Base-by-base conservation (phyloP, 2,329 filamentous ascomycete species). In the Stagonosporopsis rhizophila region DNA sequence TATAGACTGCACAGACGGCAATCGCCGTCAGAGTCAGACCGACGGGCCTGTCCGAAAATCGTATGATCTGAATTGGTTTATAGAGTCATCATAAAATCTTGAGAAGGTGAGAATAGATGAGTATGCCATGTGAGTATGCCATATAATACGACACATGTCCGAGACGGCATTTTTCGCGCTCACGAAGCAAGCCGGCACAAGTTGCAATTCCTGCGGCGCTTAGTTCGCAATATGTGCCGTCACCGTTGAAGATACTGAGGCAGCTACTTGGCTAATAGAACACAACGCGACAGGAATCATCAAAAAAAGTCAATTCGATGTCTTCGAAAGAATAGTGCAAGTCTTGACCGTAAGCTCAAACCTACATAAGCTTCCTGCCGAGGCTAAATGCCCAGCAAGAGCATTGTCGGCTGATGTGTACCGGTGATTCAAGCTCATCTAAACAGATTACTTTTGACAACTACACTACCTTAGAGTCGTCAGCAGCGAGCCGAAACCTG, bases 371-470 rank as follows among this genome's bases (percentile, higher is more conserved):
- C 52, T 51, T 56, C n/a, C 23, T 28, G 46, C 52, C 41, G 41
- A 56, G 46, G 52, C 41, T 51, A 46, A 46, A 41, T 39, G n/a
- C 37, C 30, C 3, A 32, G 22, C 9, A 22, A 32, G 15, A 30
- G 14, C 20, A 17, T 22, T 51, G 35, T 45, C 46, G 41, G 41
- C 37, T 56, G 52, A 46, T 42, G 20, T 23, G 23, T 28, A 20
- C 41, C 52, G 41, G 28, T 25, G 41, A 51, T 56, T 38, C 41
- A 51, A 42, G 28, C 28, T 56, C 46, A 46, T 56, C 35, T 56
- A 56, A 37, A 37, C 37, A 56, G 4, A 56, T 56, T 56, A 19
- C 23, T 35, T 42, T 15, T 42, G 30, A 12, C 20, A 22, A 35
- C 20, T 30, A n/a, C 28, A 28, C 28, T 11, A 27, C 15, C 19